Conservation (phyloP, 495 filamentous ascomycete genomes). For the Podospora appendiculata region DNA sequence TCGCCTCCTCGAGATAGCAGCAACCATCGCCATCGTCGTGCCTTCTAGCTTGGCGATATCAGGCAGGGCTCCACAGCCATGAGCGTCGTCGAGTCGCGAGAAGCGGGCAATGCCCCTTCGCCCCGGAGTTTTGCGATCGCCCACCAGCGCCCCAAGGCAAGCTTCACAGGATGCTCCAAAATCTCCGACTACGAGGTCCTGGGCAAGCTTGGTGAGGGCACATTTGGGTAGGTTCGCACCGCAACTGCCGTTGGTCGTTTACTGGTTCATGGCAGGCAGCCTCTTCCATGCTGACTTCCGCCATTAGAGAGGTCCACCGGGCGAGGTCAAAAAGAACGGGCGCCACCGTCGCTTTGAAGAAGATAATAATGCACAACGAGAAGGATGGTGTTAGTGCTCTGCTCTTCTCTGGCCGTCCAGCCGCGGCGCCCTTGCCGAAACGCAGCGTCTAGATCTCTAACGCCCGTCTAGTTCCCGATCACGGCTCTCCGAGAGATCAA, state of each 20-base stretch:
- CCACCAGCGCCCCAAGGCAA: conserved; percentile 36
- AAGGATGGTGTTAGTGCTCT: conserved; percentile 60
- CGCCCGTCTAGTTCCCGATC: conserved; percentile 54
- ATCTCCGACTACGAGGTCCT: conserved; percentile 84
- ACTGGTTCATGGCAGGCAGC: no score
- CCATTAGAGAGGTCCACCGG: conserved; percentile 76
- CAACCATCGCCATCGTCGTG: not conserved
- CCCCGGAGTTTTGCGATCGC: conserved; percentile 37
- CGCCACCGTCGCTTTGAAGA: conserved; percentile 79
- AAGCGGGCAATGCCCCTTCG: conserved; percentile 17
- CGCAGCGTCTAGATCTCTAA: not conserved
- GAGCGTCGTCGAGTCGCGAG: conserved; percentile 16
- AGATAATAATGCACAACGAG: conserved; percentile 84
- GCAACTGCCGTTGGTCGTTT: not conserved
- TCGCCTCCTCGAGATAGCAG: no score
- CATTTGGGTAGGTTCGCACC: conserved; percentile 65
- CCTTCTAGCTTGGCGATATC: not conserved
- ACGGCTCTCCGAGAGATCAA: conserved; percentile 86
- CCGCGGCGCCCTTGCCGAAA: not conserved
- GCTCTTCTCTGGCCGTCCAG: no score
- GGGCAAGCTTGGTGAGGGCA: conserved; percentile 93
- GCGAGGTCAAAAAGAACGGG: conserved; percentile 69
- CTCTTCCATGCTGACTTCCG: no score
- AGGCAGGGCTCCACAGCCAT: conserved; percentile 3
- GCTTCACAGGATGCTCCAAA: conserved; percentile 77